phyloP scores from a whole-genome alignment of 306 rosid genomes.

The Mucuna pruriens region DNA sequence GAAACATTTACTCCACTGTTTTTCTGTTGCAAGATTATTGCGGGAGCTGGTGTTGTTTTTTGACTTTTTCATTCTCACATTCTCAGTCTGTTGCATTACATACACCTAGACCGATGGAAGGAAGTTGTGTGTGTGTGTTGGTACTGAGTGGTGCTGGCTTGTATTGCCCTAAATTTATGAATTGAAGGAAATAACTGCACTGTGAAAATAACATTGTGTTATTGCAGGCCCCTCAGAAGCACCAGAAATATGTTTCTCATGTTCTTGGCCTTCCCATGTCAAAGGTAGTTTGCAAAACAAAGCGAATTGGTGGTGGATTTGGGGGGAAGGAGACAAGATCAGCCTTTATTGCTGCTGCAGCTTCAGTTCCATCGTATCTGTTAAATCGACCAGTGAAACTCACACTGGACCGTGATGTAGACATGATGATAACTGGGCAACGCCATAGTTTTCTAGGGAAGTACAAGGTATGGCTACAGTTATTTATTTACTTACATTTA shows the following conservation, averaged over 20 bases:
- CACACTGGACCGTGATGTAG: constrained; percentile 84
- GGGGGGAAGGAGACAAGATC: constrained; percentile 99
- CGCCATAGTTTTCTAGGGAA: constrained; percentile 97
- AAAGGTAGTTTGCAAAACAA: constrained; percentile 93
- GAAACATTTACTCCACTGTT: not conserved
- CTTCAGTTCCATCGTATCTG: constrained; percentile 86
- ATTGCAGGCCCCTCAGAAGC: constrained; percentile 94
- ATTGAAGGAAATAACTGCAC: constrained; percentile 23
- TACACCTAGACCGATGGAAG: not conserved
- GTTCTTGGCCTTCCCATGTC: constrained; percentile 96
- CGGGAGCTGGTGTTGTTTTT: constrained; percentile 16
- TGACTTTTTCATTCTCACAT: constrained; percentile 11
- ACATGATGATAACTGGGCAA: constrained; percentile 93
- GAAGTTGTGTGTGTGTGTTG: not conserved
- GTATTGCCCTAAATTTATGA: constrained; percentile 11
- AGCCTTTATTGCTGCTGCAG: constrained; percentile 82
- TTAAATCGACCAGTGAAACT: constrained; percentile 83
- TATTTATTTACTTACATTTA: constrained; percentile 24
- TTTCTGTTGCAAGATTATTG: constrained; percentile 13
- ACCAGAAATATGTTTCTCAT: constrained; percentile 83
- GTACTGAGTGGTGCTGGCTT: constrained; percentile 10
- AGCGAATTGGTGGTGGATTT: constrained; percentile 97
- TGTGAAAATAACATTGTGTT: constrained; percentile 26
- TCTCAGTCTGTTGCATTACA: not conserved
- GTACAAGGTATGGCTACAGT: constrained; percentile 72